Base-by-base conservation (phyloP, 495 filamentous ascomycete species). In the Penicillium samsonianum region DNA sequence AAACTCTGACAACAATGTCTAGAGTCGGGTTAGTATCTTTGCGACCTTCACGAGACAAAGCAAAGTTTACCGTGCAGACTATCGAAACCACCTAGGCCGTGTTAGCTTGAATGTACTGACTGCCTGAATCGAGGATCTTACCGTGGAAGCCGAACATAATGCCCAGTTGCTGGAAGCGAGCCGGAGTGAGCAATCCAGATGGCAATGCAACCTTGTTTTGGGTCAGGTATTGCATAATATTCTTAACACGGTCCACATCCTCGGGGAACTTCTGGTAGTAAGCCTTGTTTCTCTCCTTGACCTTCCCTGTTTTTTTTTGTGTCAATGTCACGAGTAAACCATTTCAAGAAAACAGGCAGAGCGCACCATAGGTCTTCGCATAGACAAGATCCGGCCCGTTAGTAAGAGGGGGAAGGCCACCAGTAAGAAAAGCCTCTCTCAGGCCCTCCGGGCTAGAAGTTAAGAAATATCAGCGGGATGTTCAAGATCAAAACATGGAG, bases 231-330 rank as follows among this genome's bases (percentile, higher is more conserved):
- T 76, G 63, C 47, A 89, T 74, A 38, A 96, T 81, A 19, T 73
- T 70, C 59, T 86, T 87, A 22, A 97, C 85, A 11, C 80, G 73
- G 16, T 81, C 78, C n/a, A 88, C 76, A 70, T 98, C 93, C 53
- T 91, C 88, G 2, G 91, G 89, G 59, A 85, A 97, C 61, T 96
- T 97, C 37, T 70, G 61, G 69, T 96, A 96, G 68, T 93, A 98
- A 4, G 79, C 83, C 31, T 78, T 63, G 66, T 97, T 97, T 45
- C 85, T 74, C 61, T 82, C 64, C 9, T 68, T 70, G 10, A 91
- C 81, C 65, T 88, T 89, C 57, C 80, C 78, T 82, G 46, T 25
- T 25, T 25, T n/a, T 58, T 54, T 37, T 23, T 7, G 8, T 31
- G 53, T 67, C 26, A 71, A 47, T 47, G 48, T 12, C 14, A 42